Conservation (phyloP, 805 yeast species). For the Kluyveromyces aestuarii region DNA sequence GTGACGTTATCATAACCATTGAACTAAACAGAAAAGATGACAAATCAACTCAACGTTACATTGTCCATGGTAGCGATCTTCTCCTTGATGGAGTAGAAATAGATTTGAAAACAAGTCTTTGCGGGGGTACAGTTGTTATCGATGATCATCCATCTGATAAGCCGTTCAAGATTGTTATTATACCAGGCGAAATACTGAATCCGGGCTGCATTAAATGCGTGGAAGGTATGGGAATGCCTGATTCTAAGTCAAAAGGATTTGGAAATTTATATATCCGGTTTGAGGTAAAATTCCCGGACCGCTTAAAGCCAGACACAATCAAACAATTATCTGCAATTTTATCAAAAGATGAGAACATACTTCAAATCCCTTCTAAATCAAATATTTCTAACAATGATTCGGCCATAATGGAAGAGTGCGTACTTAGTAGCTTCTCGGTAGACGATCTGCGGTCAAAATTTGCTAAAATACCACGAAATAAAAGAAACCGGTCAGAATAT, state of each 20-base stretch:
- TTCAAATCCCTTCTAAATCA: slow-evolving; percentile 2
- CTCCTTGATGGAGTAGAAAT: slow-evolving; percentile 34
- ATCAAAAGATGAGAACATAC: slow-evolving; percentile 12
- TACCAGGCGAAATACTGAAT: slow-evolving; percentile 44
- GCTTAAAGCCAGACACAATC: slow-evolving; percentile 14
- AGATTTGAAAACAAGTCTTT: slow-evolving; percentile 44
- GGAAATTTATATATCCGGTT: slow-evolving; percentile 53
- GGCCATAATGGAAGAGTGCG: slow-evolving; percentile 18
- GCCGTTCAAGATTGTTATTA: slow-evolving; percentile 33
- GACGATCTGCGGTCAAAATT: not conserved
- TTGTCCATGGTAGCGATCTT: slow-evolving; percentile 35
- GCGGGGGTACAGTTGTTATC: slow-evolving; percentile 44
- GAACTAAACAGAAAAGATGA: slow-evolving; percentile 1
- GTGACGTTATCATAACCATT: slow-evolving; percentile 55
- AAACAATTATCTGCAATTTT: slow-evolving; percentile 10
- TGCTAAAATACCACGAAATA: not conserved
- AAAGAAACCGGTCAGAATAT: not conserved
- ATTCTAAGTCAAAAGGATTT: slow-evolving; percentile 11
- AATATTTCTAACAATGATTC: slow-evolving; percentile 10
- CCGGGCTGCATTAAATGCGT: slow-evolving; percentile 38
- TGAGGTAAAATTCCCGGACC: slow-evolving; percentile 45
- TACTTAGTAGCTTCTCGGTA: slow-evolving; percentile 12
- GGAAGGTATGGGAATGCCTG: slow-evolving; percentile 52
- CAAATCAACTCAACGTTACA: slow-evolving; percentile 27
- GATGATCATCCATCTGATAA: slow-evolving; percentile 27